Evolutionary conservation across 106 monocot genomes (phyloP).

Genomic region (Alisma plantagoaquatica): DNA sequence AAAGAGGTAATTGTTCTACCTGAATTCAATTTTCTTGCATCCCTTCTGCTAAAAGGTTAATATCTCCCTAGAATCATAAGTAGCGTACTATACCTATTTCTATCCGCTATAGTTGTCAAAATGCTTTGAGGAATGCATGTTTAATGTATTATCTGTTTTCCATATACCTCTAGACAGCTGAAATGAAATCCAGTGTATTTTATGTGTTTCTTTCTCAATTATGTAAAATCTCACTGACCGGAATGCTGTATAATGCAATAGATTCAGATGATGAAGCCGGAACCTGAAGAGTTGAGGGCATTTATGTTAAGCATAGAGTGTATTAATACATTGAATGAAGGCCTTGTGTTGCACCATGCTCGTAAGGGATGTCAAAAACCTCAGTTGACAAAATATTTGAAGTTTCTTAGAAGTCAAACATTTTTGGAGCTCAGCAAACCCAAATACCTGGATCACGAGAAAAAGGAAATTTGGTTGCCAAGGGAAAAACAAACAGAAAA

Average conservation of each 20-base stretch:
- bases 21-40: not conserved
- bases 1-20: slow-evolving; percentile 53
- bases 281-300: slow-evolving; percentile 48
- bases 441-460: slow-evolving; percentile 36
- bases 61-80: no score
- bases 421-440: slow-evolving; percentile 80
- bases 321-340: slow-evolving; percentile 94
- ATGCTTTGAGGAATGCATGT: no score
- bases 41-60: no score
- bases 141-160: no score
- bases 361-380: slow-evolving; percentile 64
- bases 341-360: slow-evolving; percentile 69
- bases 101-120: no score
- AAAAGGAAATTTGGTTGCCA: not conserved
- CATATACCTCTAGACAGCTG: no score
- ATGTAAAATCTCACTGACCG: no score
- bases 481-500: slow-evolving; percentile 2
- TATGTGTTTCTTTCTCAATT: no score
- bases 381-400: slow-evolving; percentile 71
- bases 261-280: slow-evolving; percentile 63
- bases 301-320: slow-evolving; percentile 92
- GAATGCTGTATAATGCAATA: no score
- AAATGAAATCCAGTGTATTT: no score
- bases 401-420: slow-evolving; percentile 74
- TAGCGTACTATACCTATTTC: no score